These are phyloP conservation scores for Hyaloperonospora arabidopsidis DNA, from an alignment of 352 stramenopile genomes.

Conservation along the genomic window DNA sequence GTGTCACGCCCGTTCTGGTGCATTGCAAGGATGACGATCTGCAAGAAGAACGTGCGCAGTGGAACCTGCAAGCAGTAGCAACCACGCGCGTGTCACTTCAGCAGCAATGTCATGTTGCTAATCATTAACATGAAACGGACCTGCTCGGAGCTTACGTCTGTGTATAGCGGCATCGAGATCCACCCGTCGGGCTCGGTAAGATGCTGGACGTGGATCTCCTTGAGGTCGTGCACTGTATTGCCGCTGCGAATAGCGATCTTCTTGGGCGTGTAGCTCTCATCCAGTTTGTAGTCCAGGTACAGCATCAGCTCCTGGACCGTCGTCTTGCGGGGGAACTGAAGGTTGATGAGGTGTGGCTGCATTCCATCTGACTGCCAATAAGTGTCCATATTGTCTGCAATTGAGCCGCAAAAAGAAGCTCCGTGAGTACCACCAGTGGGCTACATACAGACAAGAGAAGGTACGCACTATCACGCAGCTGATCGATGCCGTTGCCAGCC, in stretches of 20 bases:
- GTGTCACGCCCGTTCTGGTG: constrained; percentile 97
- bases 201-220: constrained; percentile 88
- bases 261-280: constrained; percentile 98
- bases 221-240: constrained; percentile 93
- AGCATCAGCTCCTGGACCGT: constrained; percentile 90
- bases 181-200: constrained; percentile 91
- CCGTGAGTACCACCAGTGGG: not conserved
- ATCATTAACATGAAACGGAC: constrained; percentile 14
- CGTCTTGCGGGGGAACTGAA: constrained; percentile 94
- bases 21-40: constrained; percentile 95
- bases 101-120: not conserved
- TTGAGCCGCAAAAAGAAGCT: not conserved
- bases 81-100: not conserved
- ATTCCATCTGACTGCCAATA: constrained; percentile 95
- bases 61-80: constrained; percentile 27
- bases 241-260: constrained; percentile 90
- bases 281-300: constrained; percentile 97
- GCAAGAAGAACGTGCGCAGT: constrained; percentile 91
- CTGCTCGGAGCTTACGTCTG: constrained; percentile 40
- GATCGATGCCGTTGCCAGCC: constrained; percentile 95
- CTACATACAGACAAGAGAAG: not conserved
- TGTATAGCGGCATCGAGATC: constrained; percentile 86
- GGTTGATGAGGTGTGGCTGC: constrained; percentile 96
- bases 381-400: constrained; percentile 88
- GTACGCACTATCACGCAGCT: constrained; percentile 89